phyloP scores from a whole-genome alignment of 371 early-diverging fungal genomes.

The Sporodiniella umbellata region DNA sequence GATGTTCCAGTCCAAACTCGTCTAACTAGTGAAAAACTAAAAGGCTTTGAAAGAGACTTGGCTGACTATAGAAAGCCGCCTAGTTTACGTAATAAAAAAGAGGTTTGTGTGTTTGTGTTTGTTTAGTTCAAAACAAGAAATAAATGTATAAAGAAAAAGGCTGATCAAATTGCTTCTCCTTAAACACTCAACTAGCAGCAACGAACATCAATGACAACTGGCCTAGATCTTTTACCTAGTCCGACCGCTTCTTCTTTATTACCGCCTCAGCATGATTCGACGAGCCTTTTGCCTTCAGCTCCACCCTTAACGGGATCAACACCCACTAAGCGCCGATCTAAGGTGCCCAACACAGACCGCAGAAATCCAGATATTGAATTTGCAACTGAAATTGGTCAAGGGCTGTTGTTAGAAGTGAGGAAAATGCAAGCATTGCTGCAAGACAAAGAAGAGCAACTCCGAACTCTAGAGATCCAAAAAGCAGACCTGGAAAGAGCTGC shows the following conservation, averaged over 20 bases:
- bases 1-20: too few relatives aligned
- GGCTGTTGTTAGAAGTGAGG: constrained; percentile 46
- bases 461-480: constrained; percentile 60
- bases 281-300: constrained; percentile 35
- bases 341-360: constrained; percentile 46
- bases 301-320: constrained; percentile 45
- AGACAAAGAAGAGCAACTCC: constrained; percentile 64
- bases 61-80: constrained; percentile 12
- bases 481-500: constrained; percentile 61
- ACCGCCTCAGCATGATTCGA: constrained; percentile 31
- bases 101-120: constrained; percentile 16
- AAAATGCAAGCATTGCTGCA: constrained; percentile 51
- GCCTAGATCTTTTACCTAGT: constrained; percentile 43
- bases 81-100: not conserved
- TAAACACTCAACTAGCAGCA: too few relatives aligned
- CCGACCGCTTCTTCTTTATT: constrained; percentile 38
- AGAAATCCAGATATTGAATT: constrained; percentile 54
- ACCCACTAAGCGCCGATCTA: constrained; percentile 50
- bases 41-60: constrained; percentile 40
- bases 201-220: constrained; percentile 17
- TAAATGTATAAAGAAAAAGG: too few relatives aligned
- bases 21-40: constrained; percentile 23
- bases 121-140: too few relatives aligned
- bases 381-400: constrained; percentile 56
- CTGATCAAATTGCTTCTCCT: too few relatives aligned